Base-by-base conservation (phyloP, 2,329 filamentous ascomycete species). In the Aureobasidium namibiae region DNA sequence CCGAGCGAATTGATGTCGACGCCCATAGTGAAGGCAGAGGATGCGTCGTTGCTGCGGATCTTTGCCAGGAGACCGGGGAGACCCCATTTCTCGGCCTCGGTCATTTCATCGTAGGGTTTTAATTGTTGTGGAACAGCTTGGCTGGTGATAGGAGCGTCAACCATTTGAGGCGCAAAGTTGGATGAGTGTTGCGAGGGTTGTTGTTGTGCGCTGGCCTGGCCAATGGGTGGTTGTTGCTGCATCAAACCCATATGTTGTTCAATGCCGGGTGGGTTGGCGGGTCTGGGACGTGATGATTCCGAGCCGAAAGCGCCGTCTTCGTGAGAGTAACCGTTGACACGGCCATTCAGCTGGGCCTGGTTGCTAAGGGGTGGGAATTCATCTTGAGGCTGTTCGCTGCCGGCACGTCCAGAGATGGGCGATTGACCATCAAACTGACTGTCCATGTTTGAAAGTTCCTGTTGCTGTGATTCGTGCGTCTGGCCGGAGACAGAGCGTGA, bases 1-100 rank as follows among this genome's bases (percentile, higher is more conserved):
- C 84, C 85, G 23, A 88, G 72, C 8, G 80, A 80, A 67, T 81
- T 84, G 61, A 87, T 70, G 68, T 87, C 84, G 68, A 86, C 82
- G 14, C 85, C 85, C 63, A 84, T 76, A 29, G 83, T 80, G 57
- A 86, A 74, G 65, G 75, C 81, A 62, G 44, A 48, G 10, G 33
- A 34, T n/a, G 42, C 42, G 9, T 58, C 54, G 4, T 80, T 80
- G 62, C 76, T 74, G 57, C 77, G 78, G 63, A 82, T 81, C 77
- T 79, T 82, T 38, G 76, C 78, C 42, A 84, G 69, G n/a, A 86
- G 71, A 2, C 83, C 84, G 34, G 78, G 76, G 56, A 87, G 73
- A 8, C 84, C 83, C 64, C 80, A 86, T 61, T 78, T 78, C 66
- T 86, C 83, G 38, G 77, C 69, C 56, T 84, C 81, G 44, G 76